phyloP scores from a whole-genome alignment of 2,329 filamentous ascomycete genomes.

The Alternaria gansuensis region DNA sequence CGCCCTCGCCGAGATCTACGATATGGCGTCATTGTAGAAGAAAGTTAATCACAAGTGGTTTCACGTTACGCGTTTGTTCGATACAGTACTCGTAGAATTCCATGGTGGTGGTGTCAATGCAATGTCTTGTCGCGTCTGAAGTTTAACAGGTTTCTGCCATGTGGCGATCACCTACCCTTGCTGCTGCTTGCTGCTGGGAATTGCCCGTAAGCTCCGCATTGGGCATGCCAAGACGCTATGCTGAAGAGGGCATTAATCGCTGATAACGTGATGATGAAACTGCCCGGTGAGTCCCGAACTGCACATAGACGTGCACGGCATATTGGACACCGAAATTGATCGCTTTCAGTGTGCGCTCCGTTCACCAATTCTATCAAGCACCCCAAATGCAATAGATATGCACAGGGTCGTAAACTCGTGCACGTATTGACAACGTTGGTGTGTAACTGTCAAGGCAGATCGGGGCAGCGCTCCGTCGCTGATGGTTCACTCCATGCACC shows the following conservation, averaged over 20 bases:
- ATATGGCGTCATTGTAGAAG: conserved; percentile 4
- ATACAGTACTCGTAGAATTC: background rate
- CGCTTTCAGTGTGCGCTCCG: background rate
- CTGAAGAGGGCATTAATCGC: background rate
- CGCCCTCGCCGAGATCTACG: conserved; percentile 8
- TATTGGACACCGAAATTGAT: background rate
- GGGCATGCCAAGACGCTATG: background rate
- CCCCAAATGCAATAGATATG: background rate
- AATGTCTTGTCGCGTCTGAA: background rate
- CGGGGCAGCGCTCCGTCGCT: background rate
- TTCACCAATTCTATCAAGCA: conserved; percentile 3
- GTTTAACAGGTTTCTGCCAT: background rate
- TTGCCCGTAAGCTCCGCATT: no score
- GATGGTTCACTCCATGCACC: background rate
- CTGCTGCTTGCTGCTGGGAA: background rate
- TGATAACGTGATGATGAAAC: background rate
- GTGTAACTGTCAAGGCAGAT: background rate
- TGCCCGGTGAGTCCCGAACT: background rate
- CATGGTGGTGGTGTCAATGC: background rate
- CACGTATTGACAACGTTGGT: background rate
- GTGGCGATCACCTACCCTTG: conserved; percentile 1
- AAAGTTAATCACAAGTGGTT: background rate
- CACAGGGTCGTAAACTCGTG: background rate
- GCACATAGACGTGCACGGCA: background rate
- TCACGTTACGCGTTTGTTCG: background rate